Percentiles rank a stretch among this genome's conserved stretches.
Evolutionary conservation across 108 stramenopile species (phyloP).

Genomic region (Aureococcus anophagefferens): DNA sequence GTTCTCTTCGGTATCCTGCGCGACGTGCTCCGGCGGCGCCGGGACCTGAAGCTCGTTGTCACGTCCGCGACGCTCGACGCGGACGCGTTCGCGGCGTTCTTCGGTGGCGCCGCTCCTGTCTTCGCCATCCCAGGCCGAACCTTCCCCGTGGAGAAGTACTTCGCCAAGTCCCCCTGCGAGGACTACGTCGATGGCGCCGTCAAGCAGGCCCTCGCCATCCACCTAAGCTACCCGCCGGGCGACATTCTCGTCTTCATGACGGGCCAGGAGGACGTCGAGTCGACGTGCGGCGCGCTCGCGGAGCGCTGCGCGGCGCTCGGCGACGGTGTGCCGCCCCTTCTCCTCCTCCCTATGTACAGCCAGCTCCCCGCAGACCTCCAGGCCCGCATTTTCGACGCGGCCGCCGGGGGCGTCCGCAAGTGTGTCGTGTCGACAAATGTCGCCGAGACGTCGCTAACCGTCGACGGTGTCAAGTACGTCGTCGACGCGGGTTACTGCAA

Average conservation of each 20-base stretch:
- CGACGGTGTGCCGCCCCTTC: conserved; percentile 67
- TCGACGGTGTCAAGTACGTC: conserved; percentile 73
- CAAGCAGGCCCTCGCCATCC: conserved; percentile 91
- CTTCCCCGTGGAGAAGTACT: conserved; percentile 87
- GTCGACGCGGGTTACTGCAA: conserved; percentile 64
- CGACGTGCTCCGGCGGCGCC: conserved; percentile 77
- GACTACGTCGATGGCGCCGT: conserved; percentile 98
- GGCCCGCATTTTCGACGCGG: conserved; percentile 64
- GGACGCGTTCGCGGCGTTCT: conserved; percentile 84
- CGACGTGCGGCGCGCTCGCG: conserved; percentile 81
- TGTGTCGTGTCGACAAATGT: conserved; percentile 79
- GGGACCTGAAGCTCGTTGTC: conserved; percentile 92
- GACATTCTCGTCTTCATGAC: conserved; percentile 99
- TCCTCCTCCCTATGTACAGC: conserved; percentile 96
- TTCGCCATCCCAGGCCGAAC: conserved; percentile 90
- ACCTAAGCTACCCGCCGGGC: conserved; percentile 88
- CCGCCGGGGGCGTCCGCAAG: conserved; percentile 55
- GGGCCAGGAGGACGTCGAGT: conserved; percentile 98
- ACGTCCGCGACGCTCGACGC: conserved; percentile 93
- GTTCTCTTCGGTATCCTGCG: conserved; percentile 92
- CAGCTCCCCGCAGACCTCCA: conserved; percentile 97
- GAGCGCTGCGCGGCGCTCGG: conserved; percentile 78
- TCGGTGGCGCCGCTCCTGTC: conserved; percentile 85
- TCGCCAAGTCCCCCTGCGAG: conserved; percentile 76
- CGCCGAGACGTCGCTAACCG: conserved; percentile 88